phyloP scores from a whole-genome alignment of 106 monocot genomes.

The Platanthera guangdongensis region DNA sequence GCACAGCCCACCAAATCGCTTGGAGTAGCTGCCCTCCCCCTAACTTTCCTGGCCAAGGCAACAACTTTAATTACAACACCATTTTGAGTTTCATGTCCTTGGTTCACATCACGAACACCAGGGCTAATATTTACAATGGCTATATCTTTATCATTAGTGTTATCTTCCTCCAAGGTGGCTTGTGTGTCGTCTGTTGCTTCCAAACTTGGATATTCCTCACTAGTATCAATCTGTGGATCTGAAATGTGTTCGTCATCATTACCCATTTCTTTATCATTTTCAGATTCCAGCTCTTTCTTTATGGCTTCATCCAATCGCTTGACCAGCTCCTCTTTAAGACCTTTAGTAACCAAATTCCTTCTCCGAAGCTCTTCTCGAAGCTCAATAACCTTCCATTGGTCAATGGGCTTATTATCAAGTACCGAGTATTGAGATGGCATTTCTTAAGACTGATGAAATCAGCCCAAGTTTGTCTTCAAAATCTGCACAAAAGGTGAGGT shows the following conservation, averaged over 20 bases:
- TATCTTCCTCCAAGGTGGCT: not conserved
- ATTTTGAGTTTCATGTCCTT: slow-evolving; percentile 7
- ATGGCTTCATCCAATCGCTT: slow-evolving; percentile 56
- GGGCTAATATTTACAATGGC: not conserved
- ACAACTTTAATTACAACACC: not conserved
- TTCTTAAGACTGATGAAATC: not conserved
- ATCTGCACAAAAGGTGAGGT: not conserved
- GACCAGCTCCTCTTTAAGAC: slow-evolving; percentile 77
- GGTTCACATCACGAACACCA: slow-evolving; percentile 2
- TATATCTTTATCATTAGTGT: not conserved
- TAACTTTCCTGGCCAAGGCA: slow-evolving; percentile 8
- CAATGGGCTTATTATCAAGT: slow-evolving; percentile 63
- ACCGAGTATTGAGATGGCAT: slow-evolving; percentile 53
- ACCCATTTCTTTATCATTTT: slow-evolving; percentile 7
- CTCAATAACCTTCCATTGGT: slow-evolving; percentile 91
- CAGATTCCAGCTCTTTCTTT: slow-evolving; percentile 16
- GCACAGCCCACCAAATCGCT: slow-evolving; percentile 2
- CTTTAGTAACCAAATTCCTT: slow-evolving; percentile 55
- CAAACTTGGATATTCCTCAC: not conserved
- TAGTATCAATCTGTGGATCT: not conserved
- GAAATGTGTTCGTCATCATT: not conserved
- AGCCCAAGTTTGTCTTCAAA: slow-evolving; percentile 1
- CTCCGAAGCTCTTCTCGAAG: slow-evolving; percentile 69
- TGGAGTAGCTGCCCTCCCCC: slow-evolving; percentile 5
- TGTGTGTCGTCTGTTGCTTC: not conserved